Evolutionary conservation across 2,329 filamentous ascomycete species (phyloP), one percentile per base, ranked within the genome.

Genomic region (Biscogniauxia mediterranea): DNA sequence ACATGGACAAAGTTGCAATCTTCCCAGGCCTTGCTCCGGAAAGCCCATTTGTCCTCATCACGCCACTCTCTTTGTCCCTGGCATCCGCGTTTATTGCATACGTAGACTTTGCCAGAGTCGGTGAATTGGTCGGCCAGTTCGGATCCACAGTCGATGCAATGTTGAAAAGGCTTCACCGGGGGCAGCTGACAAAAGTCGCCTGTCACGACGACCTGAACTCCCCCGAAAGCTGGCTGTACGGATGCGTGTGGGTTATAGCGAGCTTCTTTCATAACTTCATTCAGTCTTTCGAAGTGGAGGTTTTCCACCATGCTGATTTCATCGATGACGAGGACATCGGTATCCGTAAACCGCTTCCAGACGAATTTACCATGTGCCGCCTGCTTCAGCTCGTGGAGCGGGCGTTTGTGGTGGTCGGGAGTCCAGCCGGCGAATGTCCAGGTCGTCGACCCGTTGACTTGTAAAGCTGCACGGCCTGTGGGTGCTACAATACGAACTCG

Each of bases 221-320:
- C 84, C 0, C 79, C 79, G 64, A 79, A 77, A 1, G 76, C 68
- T 1, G 59, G 60, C 8, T 66, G 63, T 1, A 56, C 54, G 5
- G 26, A 9, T n/a, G 9, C 15, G 1, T 21, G 26, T 1, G 61
- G 53, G 1, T 65, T 55, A 5, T n/a, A 19, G 19, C 74, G 71
- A 23, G 71, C 74, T 1, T 56, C 62, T 61, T 83, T 82, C 75
- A 80, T 79, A 2, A 84, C 67, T 3, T 67, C 70, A 60, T 83
- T 81, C 13, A 85, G 71, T 13, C 84, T 78, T 61, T 84, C 79
- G 26, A 87, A 81, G 54, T 81, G 76, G 6, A 79, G 69, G 58
- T 81, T 84, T 55, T 86, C 83, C 0, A 89, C 78, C 87, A 89
- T 89, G 63, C 82, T 86, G 60, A 90, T 84, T 71, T 89, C 87